Percentiles rank a stretch among this genome's conserved stretches.
phyloP scores from a whole-genome alignment of 192 early-diverging fungal species.

The Rhizoclosmatium sp. region DNA sequence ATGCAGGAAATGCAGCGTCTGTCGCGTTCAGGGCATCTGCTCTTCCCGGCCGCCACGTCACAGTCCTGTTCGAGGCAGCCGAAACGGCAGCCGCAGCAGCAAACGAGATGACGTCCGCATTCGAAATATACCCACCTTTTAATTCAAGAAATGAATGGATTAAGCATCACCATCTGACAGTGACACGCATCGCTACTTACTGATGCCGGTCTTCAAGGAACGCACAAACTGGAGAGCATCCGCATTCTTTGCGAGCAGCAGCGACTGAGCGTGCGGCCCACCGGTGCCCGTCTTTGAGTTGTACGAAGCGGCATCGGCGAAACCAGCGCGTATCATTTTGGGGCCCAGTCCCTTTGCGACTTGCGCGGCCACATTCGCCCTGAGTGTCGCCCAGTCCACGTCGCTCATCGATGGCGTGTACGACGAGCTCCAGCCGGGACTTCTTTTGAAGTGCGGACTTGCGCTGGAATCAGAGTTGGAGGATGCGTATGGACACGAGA shows the following conservation, averaged over 20 bases:
- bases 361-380: neutral
- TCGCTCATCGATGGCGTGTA: neutral
- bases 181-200: too few species aligned
- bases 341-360: neutral
- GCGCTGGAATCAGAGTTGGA: too few species aligned
- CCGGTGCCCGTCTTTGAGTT: too few species aligned
- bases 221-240: too few species aligned
- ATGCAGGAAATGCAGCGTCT: neutral
- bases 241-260: too few species aligned
- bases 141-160: too few species aligned
- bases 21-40: slow-evolving; percentile 6
- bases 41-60: neutral
- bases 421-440: neutral
- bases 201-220: too few species aligned
- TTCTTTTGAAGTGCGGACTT: too few species aligned
- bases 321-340: neutral
- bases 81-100: slow-evolving; percentile 1
- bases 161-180: too few species aligned
- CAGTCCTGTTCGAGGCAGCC: neutral
- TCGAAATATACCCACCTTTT: neutral
- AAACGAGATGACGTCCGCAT: slow-evolving; percentile 1
- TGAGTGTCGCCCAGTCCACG: neutral
- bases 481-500: too few species aligned
- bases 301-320: too few species aligned
- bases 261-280: too few species aligned